Base-by-base conservation (phyloP, 208 protist species). In the Lotmaria passim region DNA sequence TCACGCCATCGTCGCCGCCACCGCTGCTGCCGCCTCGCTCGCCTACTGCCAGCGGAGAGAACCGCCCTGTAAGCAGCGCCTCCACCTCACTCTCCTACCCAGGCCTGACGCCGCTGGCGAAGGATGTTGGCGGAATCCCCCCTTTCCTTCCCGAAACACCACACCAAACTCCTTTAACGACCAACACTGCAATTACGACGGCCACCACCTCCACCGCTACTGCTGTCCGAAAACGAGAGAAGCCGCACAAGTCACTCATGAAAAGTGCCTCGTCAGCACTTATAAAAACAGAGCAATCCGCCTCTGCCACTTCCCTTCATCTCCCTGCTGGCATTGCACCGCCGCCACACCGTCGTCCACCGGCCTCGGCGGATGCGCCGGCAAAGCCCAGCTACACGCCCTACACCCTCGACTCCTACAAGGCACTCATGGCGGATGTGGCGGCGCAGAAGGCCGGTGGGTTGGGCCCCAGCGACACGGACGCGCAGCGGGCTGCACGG, bases 391-490 rank as follows among this genome's bases (percentile, higher is more conserved):
- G 53, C 46, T 93, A 93, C 77, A 91, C 64, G 33, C 83, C 89
- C 0, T 84, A 91, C 77, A 82, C 78, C 4, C 62, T 94, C 8
- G 64, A 86, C 26, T 82, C 91, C 38, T 96, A 94, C 79, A 82
- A 83, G 56, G n/a, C 51, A 0, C 60, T 96, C 56, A 90, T 93
- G 72, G 71, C 83, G 17, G 56, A 82, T 39, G 72, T 87, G 12
- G 75, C 80, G 28, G 44, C 73, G 28, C 46, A 66, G 6, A 80
- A 84, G 50, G 51, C 36, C 2, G 84, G 90, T n/a, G 83, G 89
- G 0, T 62, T 94, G 21, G 91, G 89, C 0, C 86, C 85, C 1
- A 80, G 72, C 34, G 91, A 96, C 79, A 94, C 85, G 15, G 91
- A 96, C 53, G 89, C 70, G 50, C 89, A 93, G 68, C 86, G 89